These are phyloP conservation scores for Cladochytrium tenue DNA, from an alignment of 371 early-diverging fungal species.

Conservation along the genomic window DNA sequence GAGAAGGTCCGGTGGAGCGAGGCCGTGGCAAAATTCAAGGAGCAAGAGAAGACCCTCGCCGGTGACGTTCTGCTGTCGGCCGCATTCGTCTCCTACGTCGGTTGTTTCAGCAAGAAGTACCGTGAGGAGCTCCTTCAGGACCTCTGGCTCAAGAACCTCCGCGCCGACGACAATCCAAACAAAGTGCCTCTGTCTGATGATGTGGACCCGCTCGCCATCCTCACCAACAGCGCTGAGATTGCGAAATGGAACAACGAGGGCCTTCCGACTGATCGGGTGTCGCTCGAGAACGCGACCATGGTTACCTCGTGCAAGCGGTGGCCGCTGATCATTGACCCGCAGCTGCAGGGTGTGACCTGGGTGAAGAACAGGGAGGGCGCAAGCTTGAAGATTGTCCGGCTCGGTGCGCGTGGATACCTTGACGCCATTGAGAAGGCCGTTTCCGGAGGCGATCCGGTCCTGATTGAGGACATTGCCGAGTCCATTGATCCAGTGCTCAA, in stretches of 20 bases:
- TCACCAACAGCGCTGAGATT: slow-evolving; percentile 59
- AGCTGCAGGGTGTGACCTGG: slow-evolving; percentile 67
- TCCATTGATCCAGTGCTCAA: slow-evolving; percentile 62
- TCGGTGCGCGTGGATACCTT: slow-evolving; percentile 56
- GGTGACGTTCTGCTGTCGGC: slow-evolving; percentile 63
- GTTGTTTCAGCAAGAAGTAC: slow-evolving; percentile 64
- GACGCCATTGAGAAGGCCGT: slow-evolving; percentile 65
- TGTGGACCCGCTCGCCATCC: slow-evolving; percentile 56
- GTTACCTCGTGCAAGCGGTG: slow-evolving; percentile 62
- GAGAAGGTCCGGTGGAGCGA: slow-evolving; percentile 67
- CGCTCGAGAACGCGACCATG: slow-evolving; percentile 65
- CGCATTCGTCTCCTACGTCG: slow-evolving; percentile 64
- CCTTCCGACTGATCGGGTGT: slow-evolving; percentile 61
- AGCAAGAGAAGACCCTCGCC: slow-evolving; percentile 64
- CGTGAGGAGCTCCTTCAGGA: slow-evolving; percentile 58
- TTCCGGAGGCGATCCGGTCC: slow-evolving; percentile 52
- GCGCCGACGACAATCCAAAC: slow-evolving; percentile 35
- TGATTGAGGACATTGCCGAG: slow-evolving; percentile 63
- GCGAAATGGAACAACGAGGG: slow-evolving; percentile 69
- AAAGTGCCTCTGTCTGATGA: slow-evolving; percentile 52
- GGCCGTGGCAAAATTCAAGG: slow-evolving; percentile 58
- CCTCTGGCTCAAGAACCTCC: slow-evolving; percentile 53
- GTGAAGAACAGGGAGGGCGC: slow-evolving; percentile 59
- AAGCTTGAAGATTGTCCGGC: slow-evolving; percentile 51
- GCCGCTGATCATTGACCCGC: slow-evolving; percentile 67